phyloP scores from a whole-genome alignment of 129 eudicot species.

The Escallonia herrerae region DNA sequence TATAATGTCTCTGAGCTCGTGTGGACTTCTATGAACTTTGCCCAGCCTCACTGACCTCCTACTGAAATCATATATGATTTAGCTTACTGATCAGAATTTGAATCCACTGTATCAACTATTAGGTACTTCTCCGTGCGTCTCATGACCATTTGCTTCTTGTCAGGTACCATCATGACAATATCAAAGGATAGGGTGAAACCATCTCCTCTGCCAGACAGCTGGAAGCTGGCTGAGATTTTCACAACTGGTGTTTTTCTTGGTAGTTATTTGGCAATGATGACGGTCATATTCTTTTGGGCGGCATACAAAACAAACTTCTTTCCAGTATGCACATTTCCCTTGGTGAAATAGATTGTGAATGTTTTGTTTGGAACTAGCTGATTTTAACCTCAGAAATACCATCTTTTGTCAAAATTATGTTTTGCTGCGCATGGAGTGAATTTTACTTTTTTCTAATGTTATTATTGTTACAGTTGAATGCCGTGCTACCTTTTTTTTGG shows the following conservation, averaged over 20 bases:
- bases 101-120: too few species aligned
- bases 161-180: conserved; percentile 98
- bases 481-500: too few species aligned
- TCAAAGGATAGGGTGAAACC: conserved; percentile 97
- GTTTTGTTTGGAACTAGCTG: background rate
- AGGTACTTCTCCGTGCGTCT: background rate
- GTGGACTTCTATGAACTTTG: too few species aligned
- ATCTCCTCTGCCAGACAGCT: conserved; percentile 95
- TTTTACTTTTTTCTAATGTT: background rate
- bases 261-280: conserved; percentile 93
- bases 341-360: background rate
- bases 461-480: background rate
- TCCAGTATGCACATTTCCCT: conserved; percentile 38
- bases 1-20: too few species aligned
- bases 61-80: too few species aligned
- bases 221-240: conserved; percentile 93
- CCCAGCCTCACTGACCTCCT: too few species aligned
- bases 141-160: conserved; percentile 10
- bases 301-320: conserved; percentile 93
- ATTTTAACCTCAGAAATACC: background rate
- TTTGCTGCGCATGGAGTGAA: conserved; percentile 1
- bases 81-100: too few species aligned
- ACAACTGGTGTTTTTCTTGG: conserved; percentile 86
- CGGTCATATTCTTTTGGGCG: conserved; percentile 94
- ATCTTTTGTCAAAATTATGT: background rate